Conservation (phyloP, 2,329 filamentous ascomycete genomes). For the Alternaria novae-zelandiae region DNA sequence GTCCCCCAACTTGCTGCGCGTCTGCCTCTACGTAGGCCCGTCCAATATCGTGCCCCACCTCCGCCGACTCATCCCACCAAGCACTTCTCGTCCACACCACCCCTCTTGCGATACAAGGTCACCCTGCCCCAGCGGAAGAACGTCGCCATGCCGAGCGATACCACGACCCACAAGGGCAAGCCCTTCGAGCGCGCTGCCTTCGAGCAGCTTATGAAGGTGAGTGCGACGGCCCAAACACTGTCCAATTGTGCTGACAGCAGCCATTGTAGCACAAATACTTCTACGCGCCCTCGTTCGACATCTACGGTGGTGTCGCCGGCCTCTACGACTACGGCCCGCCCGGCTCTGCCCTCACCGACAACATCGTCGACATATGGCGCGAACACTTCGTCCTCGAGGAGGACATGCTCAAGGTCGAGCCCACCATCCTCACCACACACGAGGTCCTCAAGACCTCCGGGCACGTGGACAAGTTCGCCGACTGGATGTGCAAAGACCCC, state of each 20-base stretch:
- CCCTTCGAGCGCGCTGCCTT: constrained; percentile 82
- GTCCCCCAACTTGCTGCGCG: constrained; percentile 38
- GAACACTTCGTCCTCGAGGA: constrained; percentile 94
- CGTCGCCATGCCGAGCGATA: constrained; percentile 40
- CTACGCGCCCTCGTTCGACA: constrained; percentile 94
- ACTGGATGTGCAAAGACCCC: constrained; percentile 99
- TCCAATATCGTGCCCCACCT: constrained; percentile 43
- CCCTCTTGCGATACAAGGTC: constrained; percentile 34
- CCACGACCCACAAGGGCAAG: constrained; percentile 74
- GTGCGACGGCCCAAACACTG: constrained; percentile 53
- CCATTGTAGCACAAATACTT: constrained; percentile 60
- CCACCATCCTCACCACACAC: constrained; percentile 90
- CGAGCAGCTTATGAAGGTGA: constrained; percentile 84
- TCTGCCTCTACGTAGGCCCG: constrained; percentile 28
- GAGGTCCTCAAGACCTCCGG: constrained; percentile 91
- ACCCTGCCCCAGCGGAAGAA: constrained; percentile 35
- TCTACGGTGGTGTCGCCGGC: constrained; percentile 86
- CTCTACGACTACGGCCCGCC: constrained; percentile 95
- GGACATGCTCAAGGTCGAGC: constrained; percentile 95
- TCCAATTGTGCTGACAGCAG: constrained; percentile 31
- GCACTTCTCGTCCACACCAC: constrained; percentile 44
- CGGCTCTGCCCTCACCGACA: constrained; percentile 83
- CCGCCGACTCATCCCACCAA: constrained; percentile 37
- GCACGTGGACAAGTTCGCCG: constrained; percentile 96
- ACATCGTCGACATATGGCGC: constrained; percentile 87